A percentile compares a stretch with the other conserved stretches of the same genome.
phyloP scores from a whole-genome alignment of 2,329 filamentous ascomycete genomes.

The Camillea tinctor region DNA sequence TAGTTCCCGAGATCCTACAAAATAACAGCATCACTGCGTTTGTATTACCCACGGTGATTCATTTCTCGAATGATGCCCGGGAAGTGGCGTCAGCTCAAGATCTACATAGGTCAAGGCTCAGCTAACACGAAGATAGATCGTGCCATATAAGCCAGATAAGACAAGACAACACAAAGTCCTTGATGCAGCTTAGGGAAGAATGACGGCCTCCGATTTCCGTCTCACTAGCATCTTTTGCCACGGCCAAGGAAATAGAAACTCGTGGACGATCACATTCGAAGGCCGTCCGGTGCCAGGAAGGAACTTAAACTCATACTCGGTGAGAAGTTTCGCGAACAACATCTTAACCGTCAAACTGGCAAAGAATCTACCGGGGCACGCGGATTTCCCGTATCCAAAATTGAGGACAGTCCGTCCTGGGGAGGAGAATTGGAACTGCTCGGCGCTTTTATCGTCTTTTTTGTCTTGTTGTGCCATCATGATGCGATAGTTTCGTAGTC shows the following conservation, averaged over 20 bases:
- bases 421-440: conserved; percentile 12
- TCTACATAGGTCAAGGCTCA: too few relatives aligned
- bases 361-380: conserved; percentile 34
- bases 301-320: conserved; percentile 30
- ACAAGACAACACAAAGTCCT: too few relatives aligned
- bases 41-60: too few relatives aligned
- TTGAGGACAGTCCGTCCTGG: conserved; percentile 30
- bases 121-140: too few relatives aligned
- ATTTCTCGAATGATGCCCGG: too few relatives aligned
- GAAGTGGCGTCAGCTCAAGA: too few relatives aligned
- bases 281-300: conserved; percentile 18
- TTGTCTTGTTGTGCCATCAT: neutral
- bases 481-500: conserved; percentile 31
- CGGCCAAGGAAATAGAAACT: conserved; percentile 24
- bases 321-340: conserved; percentile 26
- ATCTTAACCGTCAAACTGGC: conserved; percentile 32
- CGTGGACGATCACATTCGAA: conserved; percentile 19
- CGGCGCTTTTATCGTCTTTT: too few relatives aligned
- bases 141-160: too few relatives aligned
- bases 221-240: conserved; percentile 14
- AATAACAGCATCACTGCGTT: too few relatives aligned
- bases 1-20: too few relatives aligned
- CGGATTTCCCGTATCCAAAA: conserved; percentile 37
- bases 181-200: too few relatives aligned
- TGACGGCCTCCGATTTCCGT: neutral